Evolutionary conservation across 257 asterid species (phyloP).

Genomic region (Solanum pennellii): DNA sequence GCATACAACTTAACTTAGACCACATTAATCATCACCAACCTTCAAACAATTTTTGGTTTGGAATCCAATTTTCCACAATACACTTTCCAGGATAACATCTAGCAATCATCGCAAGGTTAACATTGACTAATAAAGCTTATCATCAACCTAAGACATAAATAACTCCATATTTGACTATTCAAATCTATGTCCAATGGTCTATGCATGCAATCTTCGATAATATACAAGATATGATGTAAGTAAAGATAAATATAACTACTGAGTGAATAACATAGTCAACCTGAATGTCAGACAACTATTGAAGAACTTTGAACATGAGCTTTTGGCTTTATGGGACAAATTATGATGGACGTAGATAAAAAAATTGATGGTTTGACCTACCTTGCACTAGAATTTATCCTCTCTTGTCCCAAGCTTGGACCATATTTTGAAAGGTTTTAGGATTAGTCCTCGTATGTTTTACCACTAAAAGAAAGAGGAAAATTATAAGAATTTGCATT

Average conservation of each 20-base stretch:
- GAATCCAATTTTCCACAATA: not conserved
- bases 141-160: not conserved
- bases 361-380: too few relatives aligned
- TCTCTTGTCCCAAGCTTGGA: not conserved
- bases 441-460: not conserved
- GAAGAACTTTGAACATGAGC: not conserved
- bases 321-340: not conserved
- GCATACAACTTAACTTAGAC: not conserved
- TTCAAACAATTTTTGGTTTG: too few relatives aligned
- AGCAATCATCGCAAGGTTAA: not conserved
- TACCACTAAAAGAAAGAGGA: not conserved
- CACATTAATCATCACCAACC: not conserved
- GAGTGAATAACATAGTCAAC: not conserved
- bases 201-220: not conserved
- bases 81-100: not conserved
- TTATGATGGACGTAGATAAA: not conserved
- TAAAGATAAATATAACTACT: not conserved
- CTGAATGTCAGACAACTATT: not conserved
- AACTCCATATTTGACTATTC: too few relatives aligned
- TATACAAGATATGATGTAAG: not conserved
- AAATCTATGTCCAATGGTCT: not conserved
- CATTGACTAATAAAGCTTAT: too few relatives aligned
- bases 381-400: not conserved
- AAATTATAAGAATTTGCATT: too few relatives aligned
- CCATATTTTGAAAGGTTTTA: not conserved